Conservation (phyloP, 148 eudicot species). For the Pouteria glomerata region DNA sequence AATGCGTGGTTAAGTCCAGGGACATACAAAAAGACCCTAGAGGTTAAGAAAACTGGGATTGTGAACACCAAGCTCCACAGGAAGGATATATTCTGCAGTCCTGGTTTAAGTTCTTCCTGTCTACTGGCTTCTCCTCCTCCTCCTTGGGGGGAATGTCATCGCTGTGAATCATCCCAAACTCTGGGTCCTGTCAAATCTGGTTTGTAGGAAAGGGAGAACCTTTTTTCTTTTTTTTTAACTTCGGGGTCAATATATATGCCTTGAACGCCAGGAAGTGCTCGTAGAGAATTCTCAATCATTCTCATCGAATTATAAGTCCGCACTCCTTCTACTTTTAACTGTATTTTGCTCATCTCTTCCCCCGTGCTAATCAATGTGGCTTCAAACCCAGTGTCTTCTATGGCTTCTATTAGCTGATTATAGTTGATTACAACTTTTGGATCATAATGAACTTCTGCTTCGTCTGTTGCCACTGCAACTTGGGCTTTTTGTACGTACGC, state of each 20-base stretch:
- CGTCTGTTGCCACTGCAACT: slow-evolving; percentile 83
- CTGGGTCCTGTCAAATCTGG: slow-evolving; percentile 84
- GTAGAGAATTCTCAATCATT: slow-evolving; percentile 50
- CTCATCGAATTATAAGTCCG: slow-evolving; percentile 38
- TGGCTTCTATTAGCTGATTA: slow-evolving; percentile 42
- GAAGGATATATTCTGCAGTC: slow-evolving; percentile 53
- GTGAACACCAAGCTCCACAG: slow-evolving; percentile 88
- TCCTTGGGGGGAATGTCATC: slow-evolving; percentile 64
- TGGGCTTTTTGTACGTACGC: slow-evolving; percentile 73
- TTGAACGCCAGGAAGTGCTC: slow-evolving; percentile 71
- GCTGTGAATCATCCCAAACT: slow-evolving; percentile 54
- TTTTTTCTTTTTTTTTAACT: slow-evolving; percentile 42
- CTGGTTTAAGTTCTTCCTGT: slow-evolving; percentile 57
- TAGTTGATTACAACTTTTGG: slow-evolving; percentile 51
- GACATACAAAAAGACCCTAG: slow-evolving; percentile 92
- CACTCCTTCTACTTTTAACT: slow-evolving; percentile 59
- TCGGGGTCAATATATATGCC: slow-evolving; percentile 43
- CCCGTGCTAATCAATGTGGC: slow-evolving; percentile 71
- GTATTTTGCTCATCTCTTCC: slow-evolving; percentile 59
- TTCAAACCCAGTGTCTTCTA: slow-evolving; percentile 73
- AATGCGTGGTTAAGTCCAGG: slow-evolving; percentile 63
- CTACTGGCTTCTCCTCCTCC: slow-evolving; percentile 56
- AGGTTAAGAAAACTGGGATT: slow-evolving; percentile 70
- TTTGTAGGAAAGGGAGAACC: slow-evolving; percentile 62
- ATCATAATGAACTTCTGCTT: slow-evolving; percentile 71